These are phyloP conservation scores for Ustilago curta DNA, from an alignment of 1,284 basidiomycete species.

Conservation along the genomic window DNA sequence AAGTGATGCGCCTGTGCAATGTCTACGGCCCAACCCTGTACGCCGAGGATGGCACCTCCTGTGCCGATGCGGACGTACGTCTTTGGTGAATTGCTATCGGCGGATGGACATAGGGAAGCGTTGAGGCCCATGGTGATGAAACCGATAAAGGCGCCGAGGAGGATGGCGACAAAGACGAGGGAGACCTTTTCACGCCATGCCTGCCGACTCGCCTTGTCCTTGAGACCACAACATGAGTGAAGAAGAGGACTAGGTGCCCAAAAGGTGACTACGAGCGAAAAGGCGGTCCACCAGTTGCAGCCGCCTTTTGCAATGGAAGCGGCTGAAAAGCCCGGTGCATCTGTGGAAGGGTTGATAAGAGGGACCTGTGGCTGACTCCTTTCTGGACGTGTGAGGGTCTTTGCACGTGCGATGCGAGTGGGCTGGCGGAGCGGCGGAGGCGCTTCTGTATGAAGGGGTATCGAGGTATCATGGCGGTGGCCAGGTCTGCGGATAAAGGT, in stretches of 20 bases:
- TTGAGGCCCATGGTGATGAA: slow-evolving; percentile 96
- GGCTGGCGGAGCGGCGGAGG: slow-evolving; percentile 67
- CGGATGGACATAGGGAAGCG: slow-evolving; percentile 85
- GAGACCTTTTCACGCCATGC: slow-evolving; percentile 69
- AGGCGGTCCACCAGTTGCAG: slow-evolving; percentile 56
- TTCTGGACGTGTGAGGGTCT: slow-evolving; percentile 80
- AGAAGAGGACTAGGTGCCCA: slow-evolving; percentile 64
- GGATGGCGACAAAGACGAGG: slow-evolving; percentile 58
- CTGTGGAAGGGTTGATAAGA: slow-evolving; percentile 78
- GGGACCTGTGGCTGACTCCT: slow-evolving; percentile 75
- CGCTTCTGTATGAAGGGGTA: slow-evolving; percentile 61
- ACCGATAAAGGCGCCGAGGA: slow-evolving; percentile 82
- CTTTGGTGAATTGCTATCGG: slow-evolving; percentile 51
- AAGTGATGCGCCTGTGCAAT: slow-evolving; percentile 73
- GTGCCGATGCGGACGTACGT: slow-evolving; percentile 48
- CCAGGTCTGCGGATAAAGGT: slow-evolving; percentile 66
- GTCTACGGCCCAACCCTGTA: slow-evolving; percentile 84
- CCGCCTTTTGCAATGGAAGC: slow-evolving; percentile 14
- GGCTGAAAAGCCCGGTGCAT: slow-evolving; percentile 43
- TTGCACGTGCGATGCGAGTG: slow-evolving; percentile 63
- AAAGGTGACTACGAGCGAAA: slow-evolving; percentile 59
- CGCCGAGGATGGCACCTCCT: slow-evolving; percentile 73
- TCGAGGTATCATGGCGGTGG: slow-evolving; percentile 51
- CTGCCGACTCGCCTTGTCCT: slow-evolving; percentile 58
- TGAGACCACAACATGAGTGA: slow-evolving; percentile 69